Evolutionary conservation across 495 filamentous ascomycete species (phyloP), one percentile per base, ranked within the genome.

Genomic region (Tirmania nivea): DNA sequence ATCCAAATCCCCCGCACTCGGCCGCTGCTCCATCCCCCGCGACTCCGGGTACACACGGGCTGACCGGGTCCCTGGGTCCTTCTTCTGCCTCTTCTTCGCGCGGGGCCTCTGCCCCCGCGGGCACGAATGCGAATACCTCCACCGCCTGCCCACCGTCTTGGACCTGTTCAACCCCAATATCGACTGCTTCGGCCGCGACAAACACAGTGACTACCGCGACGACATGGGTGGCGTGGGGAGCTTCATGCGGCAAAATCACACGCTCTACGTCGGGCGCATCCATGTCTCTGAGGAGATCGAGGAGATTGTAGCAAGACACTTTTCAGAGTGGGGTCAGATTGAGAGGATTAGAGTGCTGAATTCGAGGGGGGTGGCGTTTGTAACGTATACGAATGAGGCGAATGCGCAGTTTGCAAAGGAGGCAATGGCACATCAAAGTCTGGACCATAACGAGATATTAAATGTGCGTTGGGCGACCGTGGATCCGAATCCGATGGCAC

Each of bases 231-330:
- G 90, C 56, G 83, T 93, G 12, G 90, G 90, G 3, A 79, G 73
- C 55, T 97, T 96, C 63, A 80, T 81, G 72, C 75, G 90, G 14
- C 84, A 87, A 64, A 97, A 95, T 59, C 71, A 89, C 8, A 96
- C 92, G 3, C 73, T 97, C 10, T 97, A 97, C 61, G 71, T 94
- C 9, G 90, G 90, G 4, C 73, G 88, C 21, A 94, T 96, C 56
- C 84, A 94, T 63, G 89, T 94, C 17, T 87, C 79, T n/a, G 89
- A 95, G 67, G 89, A 94, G 63, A 95, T 95, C 56, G 88, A 95
- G 64, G 90, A 97, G 66, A 76, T 95, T n/a, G 87, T 94, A 2
- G 78, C 87, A 34, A 73, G 90, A 10, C 88, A 96, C 66, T 94
- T 95, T 58, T 77, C 82, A 2, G 89, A 95, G 68, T 97, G 86